Conservation (phyloP, 1,284 basidiomycete genomes). For the Papiliotrema nemorosa region DNA sequence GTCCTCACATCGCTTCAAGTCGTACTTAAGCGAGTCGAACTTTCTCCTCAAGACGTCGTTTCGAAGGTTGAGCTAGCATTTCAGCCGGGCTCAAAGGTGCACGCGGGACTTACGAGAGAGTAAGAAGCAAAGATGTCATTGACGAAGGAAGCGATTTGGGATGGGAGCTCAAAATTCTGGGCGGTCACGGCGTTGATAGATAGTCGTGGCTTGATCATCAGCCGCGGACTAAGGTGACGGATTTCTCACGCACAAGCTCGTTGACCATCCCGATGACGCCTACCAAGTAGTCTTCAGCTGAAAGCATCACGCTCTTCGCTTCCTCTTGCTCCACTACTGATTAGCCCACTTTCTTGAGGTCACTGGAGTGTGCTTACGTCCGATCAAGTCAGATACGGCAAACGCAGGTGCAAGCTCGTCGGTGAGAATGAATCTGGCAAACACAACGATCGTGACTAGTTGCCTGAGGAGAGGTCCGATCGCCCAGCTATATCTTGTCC, state of each 20-base stretch:
- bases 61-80: constrained; percentile 44
- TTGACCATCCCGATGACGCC: constrained; percentile 50
- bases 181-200: constrained; percentile 50
- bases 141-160: constrained; percentile 48
- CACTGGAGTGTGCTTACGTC: constrained; percentile 30
- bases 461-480: constrained; percentile 37
- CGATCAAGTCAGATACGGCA: constrained; percentile 38
- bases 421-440: constrained; percentile 45
- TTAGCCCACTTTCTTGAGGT: neutral
- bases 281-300: constrained; percentile 49
- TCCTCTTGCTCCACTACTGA: constrained; percentile 35
- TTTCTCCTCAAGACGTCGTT: constrained; percentile 47
- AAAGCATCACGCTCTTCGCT: constrained; percentile 38
- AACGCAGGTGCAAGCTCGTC: constrained; percentile 44
- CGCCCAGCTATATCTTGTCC: constrained; percentile 40
- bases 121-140: constrained; percentile 50
- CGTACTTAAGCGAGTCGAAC: constrained; percentile 51
- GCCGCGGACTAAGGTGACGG: neutral
- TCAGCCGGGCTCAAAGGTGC: too few relatives aligned
- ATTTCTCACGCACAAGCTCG: constrained; percentile 40
- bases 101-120: constrained; percentile 45
- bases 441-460: constrained; percentile 40
- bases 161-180: constrained; percentile 46
- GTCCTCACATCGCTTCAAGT: constrained; percentile 50
- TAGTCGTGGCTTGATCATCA: constrained; percentile 41